Conservation (phyloP, 257 asterid species). For the Solanum phureja region DNA sequence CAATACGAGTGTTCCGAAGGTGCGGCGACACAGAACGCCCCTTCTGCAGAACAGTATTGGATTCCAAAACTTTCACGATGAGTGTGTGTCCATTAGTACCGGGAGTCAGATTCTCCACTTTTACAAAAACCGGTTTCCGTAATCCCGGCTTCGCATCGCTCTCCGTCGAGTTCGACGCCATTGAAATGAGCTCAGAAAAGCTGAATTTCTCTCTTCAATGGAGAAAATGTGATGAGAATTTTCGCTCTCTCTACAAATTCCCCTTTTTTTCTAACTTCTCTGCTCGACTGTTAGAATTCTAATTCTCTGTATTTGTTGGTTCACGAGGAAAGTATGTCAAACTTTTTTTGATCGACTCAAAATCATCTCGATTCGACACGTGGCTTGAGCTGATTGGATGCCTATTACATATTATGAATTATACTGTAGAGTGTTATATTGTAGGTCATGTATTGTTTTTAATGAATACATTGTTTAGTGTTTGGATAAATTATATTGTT, state of each 20-base stretch:
- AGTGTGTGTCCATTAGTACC: slow-evolving; percentile 60
- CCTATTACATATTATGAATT: too few relatives aligned
- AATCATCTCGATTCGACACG: neutral
- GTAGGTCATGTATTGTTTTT: too few relatives aligned
- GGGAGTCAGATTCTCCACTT: slow-evolving; percentile 49
- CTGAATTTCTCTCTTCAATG: neutral
- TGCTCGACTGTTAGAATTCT: neutral
- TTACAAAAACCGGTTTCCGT: slow-evolving; percentile 61
- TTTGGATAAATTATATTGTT: too few relatives aligned
- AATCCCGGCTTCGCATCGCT: slow-evolving; percentile 3
- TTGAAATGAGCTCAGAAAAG: neutral
- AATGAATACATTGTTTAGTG: too few relatives aligned
- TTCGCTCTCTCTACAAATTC: neutral
- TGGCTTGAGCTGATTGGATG: neutral
- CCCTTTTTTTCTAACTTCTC: neutral
- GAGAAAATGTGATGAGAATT: neutral
- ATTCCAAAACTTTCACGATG: slow-evolving; percentile 39
- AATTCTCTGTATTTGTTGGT: neutral
- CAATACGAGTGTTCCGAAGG: slow-evolving; percentile 44
- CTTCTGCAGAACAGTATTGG: slow-evolving; percentile 31
- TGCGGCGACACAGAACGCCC: slow-evolving; percentile 38
- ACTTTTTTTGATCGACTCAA: neutral
- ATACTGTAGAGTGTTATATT: too few relatives aligned
- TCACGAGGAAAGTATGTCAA: neutral
- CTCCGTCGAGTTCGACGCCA: slow-evolving; percentile 21